Conservation (phyloP, 2,329 filamentous ascomycete genomes). For the Pseudogymnoascus sp. region DNA sequence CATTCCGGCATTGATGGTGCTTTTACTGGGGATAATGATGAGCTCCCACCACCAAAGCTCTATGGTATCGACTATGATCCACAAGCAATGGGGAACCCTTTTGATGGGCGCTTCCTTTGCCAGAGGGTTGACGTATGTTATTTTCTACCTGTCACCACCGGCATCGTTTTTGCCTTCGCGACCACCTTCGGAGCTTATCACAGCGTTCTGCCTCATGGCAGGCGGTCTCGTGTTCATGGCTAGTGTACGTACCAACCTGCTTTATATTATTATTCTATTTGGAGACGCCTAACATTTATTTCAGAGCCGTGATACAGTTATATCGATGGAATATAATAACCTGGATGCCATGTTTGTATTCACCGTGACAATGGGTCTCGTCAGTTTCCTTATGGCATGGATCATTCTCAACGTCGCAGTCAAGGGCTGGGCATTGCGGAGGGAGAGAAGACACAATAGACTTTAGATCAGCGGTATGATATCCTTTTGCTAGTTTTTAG, state of each 20-base stretch:
- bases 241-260: constrained; percentile 46
- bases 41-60: constrained; percentile 68
- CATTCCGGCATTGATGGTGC: constrained; percentile 75
- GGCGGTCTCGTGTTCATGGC: constrained; percentile 91
- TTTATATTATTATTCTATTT: background rate
- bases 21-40: constrained; percentile 92
- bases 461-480: background rate
- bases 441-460: constrained; percentile 22
- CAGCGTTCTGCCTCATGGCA: constrained; percentile 76
- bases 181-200: constrained; percentile 82
- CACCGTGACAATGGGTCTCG: constrained; percentile 76
- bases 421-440: constrained; percentile 73
- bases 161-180: constrained; percentile 71
- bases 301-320: constrained; percentile 66
- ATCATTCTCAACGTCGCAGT: constrained; percentile 67
- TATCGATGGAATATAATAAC: constrained; percentile 65
- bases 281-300: constrained; percentile 18
- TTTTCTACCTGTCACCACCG: constrained; percentile 73
- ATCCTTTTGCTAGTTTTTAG: background rate
- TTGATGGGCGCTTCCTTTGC: constrained; percentile 74
- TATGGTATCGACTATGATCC: constrained; percentile 83
- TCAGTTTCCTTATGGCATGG: constrained; percentile 80
- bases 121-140: constrained; percentile 68
- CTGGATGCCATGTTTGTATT: constrained; percentile 92
- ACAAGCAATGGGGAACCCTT: constrained; percentile 87